Evolutionary conservation across 2,329 filamentous ascomycete species (phyloP), one percentile per base, ranked within the genome.

Genomic region (Cladosporium sphaerospermum): DNA sequence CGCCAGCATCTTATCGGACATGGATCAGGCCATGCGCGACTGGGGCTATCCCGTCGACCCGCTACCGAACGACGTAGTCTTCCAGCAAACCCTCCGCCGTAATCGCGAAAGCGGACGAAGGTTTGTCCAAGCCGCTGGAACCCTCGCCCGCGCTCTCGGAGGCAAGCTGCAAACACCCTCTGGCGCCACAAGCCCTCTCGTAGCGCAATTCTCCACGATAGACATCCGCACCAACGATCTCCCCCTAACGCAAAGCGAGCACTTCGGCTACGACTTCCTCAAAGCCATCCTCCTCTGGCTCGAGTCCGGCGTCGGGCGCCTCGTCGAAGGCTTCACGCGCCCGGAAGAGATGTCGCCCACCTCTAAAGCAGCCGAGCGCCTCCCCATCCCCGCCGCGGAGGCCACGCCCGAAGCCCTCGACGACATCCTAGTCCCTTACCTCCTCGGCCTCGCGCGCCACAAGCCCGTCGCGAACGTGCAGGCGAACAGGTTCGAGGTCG

Each of bases 201-300:
- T 64, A 18, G 53, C 52, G 18, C 55, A 60, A 13, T 69, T 68
- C 54, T 34, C 50, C 18, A 54, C 50, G n/a, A 56, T 67, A 14
- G 54, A 65, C 45, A 33, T 58, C 67, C 73, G 44, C 67, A 70
- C 18, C 71, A 79, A 62, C 64, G 75, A 59, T 62, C 64, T 53
- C 49, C 63, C 33, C 16, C 61, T 73, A 16, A 61, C 71, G 10
- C 58, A 60, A 7, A 68, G 73, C 16, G 74, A 80, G 42, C 75
- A 77, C 11, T 85, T 85, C 62, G 74, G 74, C n/a, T 84, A 83
- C 59, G 82, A 85, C 58, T 85, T 85, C 59, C 60, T 85, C 23
- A 83, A 81, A 62, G 80, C 82, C 1, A 82, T 85, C 41, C 62
- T 83, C 2, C 70, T 84, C 1, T 85, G 81, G 79, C 67, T 85